Base-by-base conservation (phyloP, 352 stramenopile species). In the Phytophthora meadii region DNA sequence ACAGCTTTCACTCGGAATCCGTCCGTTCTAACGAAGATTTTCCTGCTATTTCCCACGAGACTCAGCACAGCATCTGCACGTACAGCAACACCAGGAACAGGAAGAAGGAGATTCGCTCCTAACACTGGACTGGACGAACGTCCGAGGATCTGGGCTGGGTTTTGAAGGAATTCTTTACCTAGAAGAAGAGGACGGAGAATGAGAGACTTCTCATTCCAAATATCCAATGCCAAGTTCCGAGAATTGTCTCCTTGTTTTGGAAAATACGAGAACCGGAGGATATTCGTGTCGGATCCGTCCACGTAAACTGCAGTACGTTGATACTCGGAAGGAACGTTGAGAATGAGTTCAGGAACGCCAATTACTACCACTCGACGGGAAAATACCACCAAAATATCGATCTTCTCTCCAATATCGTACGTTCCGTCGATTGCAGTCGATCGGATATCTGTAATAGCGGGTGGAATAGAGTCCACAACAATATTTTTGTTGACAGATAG, bases 21-120 rank as follows among this genome's bases (percentile, higher is more conserved):
- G 32, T 91, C 82, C 0, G 85, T 94, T 15, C 85, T 74, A 7
- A 92, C 58, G 36, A 82, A 91, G 24, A 94, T 78, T 32, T 83
- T 86, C 1, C 69, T 61, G 39, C 72, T 81, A 42, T 84, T 88
- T 5, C 79, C 83, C 25, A 87, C 79, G 4, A 94, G 72, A 62
- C 84, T 92, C 1, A 63, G 62, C 10, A 82, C 74, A 0, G 82
- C 77, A 61, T 89, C 78, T 11, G 72, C 77, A 7, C 74, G 76
- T 1, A 88, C 68, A 7, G 74, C 63, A 14, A 72, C 55, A 0
- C 78, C 83, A 5, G 83, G 76, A 2, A 71, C 41, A 4, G 85
- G 85, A 24, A 94, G 57, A 10, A 65, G 81, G 9, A 89, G 34
- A 30, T 89, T 65, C 0, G 83, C 83, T 4, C 12, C 36, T 22